Conservation (phyloP, 306 rosid genomes). For the Ammopiptanthus mongolicus region DNA sequence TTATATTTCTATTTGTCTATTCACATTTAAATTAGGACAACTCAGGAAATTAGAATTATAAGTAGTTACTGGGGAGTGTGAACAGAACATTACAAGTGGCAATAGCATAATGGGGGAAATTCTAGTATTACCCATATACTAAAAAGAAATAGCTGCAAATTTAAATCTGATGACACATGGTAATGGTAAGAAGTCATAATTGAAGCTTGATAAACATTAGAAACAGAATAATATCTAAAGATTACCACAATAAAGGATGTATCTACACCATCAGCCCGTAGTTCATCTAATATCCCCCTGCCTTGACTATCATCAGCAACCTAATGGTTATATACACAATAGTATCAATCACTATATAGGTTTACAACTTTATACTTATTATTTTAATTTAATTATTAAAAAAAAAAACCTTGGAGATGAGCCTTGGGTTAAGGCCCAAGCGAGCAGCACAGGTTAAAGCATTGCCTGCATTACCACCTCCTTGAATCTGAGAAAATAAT, state of each 20-base stretch:
- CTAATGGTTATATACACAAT: constrained; percentile 31
- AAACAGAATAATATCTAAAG: background rate
- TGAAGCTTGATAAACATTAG: constrained; percentile 4
- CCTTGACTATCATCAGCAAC: constrained; percentile 87
- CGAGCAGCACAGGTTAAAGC: constrained; percentile 82
- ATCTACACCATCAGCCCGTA: constrained; percentile 71
- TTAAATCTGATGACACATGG: background rate
- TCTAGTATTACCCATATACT: background rate
- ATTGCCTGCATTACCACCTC: constrained; percentile 90
- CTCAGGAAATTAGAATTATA: background rate
- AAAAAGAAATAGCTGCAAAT: background rate
- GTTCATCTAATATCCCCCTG: constrained; percentile 64
- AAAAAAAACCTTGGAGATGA: constrained; percentile 71
- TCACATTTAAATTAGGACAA: background rate
- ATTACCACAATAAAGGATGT: constrained; percentile 73
- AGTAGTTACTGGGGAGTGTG: constrained; percentile 7
- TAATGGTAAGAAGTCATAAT: background rate
- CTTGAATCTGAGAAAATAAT: constrained; percentile 63
- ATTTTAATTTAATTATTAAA: too few relatives aligned
- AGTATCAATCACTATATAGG: constrained; percentile 6
- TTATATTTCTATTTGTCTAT: background rate
- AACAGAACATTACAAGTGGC: constrained; percentile 16
- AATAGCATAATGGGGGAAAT: background rate
- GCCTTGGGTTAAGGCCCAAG: constrained; percentile 70
- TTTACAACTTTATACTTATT: background rate